A percentile compares a stretch with the other conserved stretches of the same genome.
These are phyloP conservation scores for Ceratocystis albifundus DNA, from an alignment of 2,329 filamentous ascomycete species.

Conservation along the genomic window DNA sequence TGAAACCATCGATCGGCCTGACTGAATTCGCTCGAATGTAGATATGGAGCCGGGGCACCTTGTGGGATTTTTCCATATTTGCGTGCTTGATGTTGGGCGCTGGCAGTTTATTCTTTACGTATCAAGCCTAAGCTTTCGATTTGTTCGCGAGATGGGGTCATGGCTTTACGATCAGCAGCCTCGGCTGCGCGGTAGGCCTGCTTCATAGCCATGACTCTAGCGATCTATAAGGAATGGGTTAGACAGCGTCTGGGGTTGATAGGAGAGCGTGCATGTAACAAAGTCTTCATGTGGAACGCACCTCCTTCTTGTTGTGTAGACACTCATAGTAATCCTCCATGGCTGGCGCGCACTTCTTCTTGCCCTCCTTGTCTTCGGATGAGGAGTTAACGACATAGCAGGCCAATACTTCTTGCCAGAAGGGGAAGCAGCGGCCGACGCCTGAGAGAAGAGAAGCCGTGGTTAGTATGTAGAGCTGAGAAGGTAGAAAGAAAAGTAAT, in stretches of 20 bases:
- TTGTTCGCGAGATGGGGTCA: conserved; percentile 74
- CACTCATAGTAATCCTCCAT: conserved; percentile 99
- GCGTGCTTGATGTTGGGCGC: background rate
- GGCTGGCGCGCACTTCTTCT: conserved; percentile 72
- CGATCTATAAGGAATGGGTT: conserved; percentile 44
- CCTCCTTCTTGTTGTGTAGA: conserved; percentile 98
- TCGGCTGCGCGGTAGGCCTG: conserved; percentile 72
- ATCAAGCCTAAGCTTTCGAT: conserved; percentile 79
- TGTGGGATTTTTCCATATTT: background rate
- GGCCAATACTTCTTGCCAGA: conserved; percentile 98
- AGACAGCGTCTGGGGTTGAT: background rate
- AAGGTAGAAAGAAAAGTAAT: background rate
- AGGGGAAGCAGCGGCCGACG: conserved; percentile 81
- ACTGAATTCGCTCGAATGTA: background rate
- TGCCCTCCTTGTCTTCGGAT: conserved; percentile 64
- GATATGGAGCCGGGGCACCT: background rate
- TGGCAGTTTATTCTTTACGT: conserved; percentile 65
- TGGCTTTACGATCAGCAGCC: conserved; percentile 46
- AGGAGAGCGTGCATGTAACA: background rate
- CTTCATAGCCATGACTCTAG: conserved; percentile 68
- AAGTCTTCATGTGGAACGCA: conserved; percentile 35
- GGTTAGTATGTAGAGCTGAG: background rate
- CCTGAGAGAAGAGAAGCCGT: conserved; percentile 32
- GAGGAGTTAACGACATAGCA: conserved; percentile 94
- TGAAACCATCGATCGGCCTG: background rate